Evolutionary conservation across 768 basidiomycete genomes (phyloP).

Genomic region (Pisolithus sp.): DNA sequence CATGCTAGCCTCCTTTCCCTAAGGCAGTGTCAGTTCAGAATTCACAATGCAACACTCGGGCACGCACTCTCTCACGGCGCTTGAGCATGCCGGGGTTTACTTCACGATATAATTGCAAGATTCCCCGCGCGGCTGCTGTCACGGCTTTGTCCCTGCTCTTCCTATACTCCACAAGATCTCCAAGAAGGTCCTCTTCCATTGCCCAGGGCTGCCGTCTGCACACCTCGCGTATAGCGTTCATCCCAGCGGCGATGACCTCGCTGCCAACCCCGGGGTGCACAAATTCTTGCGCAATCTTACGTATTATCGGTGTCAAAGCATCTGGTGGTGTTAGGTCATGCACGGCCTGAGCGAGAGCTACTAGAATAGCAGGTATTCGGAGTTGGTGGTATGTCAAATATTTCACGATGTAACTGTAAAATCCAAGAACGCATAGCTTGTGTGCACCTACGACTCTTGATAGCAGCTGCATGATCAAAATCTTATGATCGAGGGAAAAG

Average conservation of each 20-base stretch:
- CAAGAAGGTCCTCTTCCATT: conserved; percentile 91
- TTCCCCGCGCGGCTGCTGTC: conserved; percentile 78
- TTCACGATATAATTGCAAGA: conserved; percentile 90
- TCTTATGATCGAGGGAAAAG: conserved; percentile 95
- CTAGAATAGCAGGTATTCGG: conserved; percentile 87
- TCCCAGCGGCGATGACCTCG: conserved; percentile 93
- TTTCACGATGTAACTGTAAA: conserved; percentile 94
- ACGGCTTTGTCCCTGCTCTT: conserved; percentile 95
- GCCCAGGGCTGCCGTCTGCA: conserved; percentile 92
- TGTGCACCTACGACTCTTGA: conserved; percentile 90
- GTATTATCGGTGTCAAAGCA: conserved; percentile 78
- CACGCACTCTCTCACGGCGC: conserved; percentile 70
- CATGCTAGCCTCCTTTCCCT: conserved; percentile 92
- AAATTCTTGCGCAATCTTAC: conserved; percentile 92
- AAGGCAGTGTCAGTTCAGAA: conserved; percentile 2
- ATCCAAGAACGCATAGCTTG: conserved; percentile 87
- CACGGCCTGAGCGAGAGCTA: conserved; percentile 87
- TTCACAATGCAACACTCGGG: neutral
- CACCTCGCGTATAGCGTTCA: conserved; percentile 94
- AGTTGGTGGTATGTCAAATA: conserved; percentile 92
- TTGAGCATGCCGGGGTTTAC: conserved; percentile 93
- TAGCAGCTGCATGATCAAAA: conserved; percentile 93
- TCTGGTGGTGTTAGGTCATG: conserved; percentile 96
- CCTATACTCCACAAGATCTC: conserved; percentile 89
- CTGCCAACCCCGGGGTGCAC: conserved; percentile 95